Conservation (phyloP, 352 stramenopile species). For the Phytophthora colocasiae region DNA sequence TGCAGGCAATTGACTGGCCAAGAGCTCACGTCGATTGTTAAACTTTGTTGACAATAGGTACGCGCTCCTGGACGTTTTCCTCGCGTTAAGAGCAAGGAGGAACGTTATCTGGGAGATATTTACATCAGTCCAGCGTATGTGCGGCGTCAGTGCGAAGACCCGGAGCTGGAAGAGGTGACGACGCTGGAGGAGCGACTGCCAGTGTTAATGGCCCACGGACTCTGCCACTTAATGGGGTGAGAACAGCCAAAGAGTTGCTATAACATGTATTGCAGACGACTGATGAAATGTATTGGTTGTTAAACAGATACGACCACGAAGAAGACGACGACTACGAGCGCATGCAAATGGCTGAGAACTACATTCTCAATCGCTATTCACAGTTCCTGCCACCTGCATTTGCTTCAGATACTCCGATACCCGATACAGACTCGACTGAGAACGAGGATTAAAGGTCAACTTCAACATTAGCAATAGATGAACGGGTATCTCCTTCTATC, state of each 20-base stretch:
- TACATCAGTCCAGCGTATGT: constrained; percentile 87
- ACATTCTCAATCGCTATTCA: constrained; percentile 63
- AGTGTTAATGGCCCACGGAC: constrained; percentile 76
- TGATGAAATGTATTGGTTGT: constrained; percentile 13
- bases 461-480: constrained; percentile 27
- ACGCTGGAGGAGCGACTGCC: constrained; percentile 75
- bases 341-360: constrained; percentile 79
- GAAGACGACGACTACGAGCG: constrained; percentile 74
- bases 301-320: constrained; percentile 82
- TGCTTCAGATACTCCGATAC: constrained; percentile 9
- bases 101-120: constrained; percentile 84
- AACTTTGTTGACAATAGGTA: constrained; percentile 46
- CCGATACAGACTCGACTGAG: constrained; percentile 9
- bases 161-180: constrained; percentile 56
- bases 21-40: constrained; percentile 3
- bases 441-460: constrained; percentile 11
- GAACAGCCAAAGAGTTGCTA: constrained; percentile 1
- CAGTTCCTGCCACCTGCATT: constrained; percentile 50
- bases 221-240: constrained; percentile 87
- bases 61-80: constrained; percentile 66
- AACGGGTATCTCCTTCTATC: constrained; percentile 28
- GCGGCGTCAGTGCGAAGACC: constrained; percentile 71
- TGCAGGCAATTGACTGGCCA: constrained; percentile 4
- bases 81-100: constrained; percentile 50
- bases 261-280: background rate